Base-by-base conservation (phyloP, 192 early-diverging fungal genomes). In the Coemansia sp. region DNA sequence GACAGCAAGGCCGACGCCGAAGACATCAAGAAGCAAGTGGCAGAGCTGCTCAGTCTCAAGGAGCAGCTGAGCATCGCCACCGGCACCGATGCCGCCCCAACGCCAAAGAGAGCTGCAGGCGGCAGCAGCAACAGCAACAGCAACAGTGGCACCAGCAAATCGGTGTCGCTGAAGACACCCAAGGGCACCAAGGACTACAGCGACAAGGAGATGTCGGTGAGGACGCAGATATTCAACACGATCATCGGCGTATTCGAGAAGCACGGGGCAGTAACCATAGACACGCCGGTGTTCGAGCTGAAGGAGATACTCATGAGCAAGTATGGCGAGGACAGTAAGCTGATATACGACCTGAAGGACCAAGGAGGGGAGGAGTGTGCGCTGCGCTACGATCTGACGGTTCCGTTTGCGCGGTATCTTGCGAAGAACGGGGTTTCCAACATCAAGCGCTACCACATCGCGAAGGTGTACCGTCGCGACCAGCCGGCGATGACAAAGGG, bases 401-500 rank as follows among this genome's bases (percentile, higher is more conserved):
- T 98, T 9, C 97, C 97, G 16, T 99, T 99, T 84, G 94, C 97
- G 16, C 89, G 97, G 19, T 95, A 93, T 76, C 76, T 99, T 62
- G 97, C 97, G 32, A 93, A 94, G 90, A 95, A 98, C 70, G 85
- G 86, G 19, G 89, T 89, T 52, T 84, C 88, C 39, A 96, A 89
- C 78, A 91, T 98, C 63, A 98, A 98, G 83, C 86, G 97, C 50
- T 99, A 97, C 84, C 95, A 99, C 52, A 96, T 99, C 68, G 97
- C 95, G 64, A 98, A 97, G 74, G 96, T 98, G 37, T 99, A 99
- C 83, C 90, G 97, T 50, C 88, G 97, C 42, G 97, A 98, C 83
- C 94, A 98, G 76, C 97, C 97, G 45, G 94, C 95, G 4, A 93
- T 99, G 90, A 94, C 94, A 63, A 96, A 98, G 85, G 96, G 97